Conservation (phyloP, 176 grass and related monocot species). For the Avena atlantica region DNA sequence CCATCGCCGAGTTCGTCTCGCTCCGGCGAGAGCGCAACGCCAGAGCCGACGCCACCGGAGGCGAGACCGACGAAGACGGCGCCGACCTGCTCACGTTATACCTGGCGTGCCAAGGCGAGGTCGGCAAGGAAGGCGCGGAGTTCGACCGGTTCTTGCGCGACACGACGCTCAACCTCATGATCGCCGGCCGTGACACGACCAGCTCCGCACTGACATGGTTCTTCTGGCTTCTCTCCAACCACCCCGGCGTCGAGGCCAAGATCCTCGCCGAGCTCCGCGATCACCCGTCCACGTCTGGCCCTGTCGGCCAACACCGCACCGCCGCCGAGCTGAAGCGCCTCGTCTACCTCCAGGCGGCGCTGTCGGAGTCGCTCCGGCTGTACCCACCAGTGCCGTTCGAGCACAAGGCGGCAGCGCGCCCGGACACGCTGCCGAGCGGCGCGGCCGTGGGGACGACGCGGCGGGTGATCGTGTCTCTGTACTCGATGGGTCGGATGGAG, state of each 20-base stretch:
- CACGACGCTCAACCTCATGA: constrained; percentile 75
- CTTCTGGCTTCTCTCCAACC: constrained; percentile 74
- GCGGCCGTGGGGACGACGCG: neutral
- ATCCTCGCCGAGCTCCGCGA: constrained; percentile 64
- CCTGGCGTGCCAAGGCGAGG: constrained; percentile 53
- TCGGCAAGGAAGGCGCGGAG: constrained; percentile 49
- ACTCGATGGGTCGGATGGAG: constrained; percentile 89
- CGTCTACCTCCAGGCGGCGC: too few species aligned
- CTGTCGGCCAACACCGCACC: too few species aligned
- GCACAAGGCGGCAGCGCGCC: too few species aligned
- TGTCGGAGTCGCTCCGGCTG: too few species aligned
- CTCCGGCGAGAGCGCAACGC: constrained; percentile 38
- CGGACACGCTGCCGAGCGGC: too few species aligned
- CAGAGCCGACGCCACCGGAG: neutral
- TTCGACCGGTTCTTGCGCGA: constrained; percentile 73
- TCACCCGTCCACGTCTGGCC: neutral
- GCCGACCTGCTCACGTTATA: constrained; percentile 66
- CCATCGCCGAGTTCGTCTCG: constrained; percentile 56
- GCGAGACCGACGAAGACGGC: neutral
- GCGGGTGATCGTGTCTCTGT: constrained; percentile 60
- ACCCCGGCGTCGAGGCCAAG: constrained; percentile 59
- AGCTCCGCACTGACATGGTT: constrained; percentile 74
- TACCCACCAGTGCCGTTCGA: too few species aligned
- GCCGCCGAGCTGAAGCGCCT: too few species aligned
- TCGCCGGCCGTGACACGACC: constrained; percentile 79